Base-by-base conservation (phyloP, 352 stramenopile genomes). In the Pelagophyceae sp. region DNA sequence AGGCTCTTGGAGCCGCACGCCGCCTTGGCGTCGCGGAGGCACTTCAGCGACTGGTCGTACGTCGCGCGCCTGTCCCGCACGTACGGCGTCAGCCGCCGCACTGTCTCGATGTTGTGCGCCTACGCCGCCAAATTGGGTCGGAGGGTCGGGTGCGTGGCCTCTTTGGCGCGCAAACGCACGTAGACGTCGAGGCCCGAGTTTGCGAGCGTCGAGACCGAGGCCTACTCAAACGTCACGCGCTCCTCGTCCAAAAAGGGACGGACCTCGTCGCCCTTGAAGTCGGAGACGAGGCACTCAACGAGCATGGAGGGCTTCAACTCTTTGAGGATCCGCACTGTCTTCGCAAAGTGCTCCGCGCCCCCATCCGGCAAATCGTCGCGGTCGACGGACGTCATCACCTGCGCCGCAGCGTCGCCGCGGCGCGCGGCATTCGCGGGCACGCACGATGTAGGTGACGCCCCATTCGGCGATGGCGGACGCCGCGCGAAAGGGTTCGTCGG, bases 81-180 rank as follows among this genome's bases (percentile, higher is more conserved):
- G 81, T 87, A 88, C 31, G 82, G 76, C 76, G 85, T 75, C n/a
- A 99, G 87, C 33, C 96, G 84, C 86, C 98, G 94, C 0, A 99
- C 96, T 0, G 96, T 99, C 87, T 99, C 96, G 33, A 99, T 85
- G 82, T 99, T 99, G 89, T 99, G 96, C 35, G 96, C 96, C n/a
- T n/a, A n/a, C n/a, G n/a, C n/a, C n/a, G n/a, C n/a, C n/a, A n/a
- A n/a, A n/a, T n/a, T n/a, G n/a, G n/a, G n/a, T n/a, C n/a, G n/a
- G n/a, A n/a, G n/a, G n/a, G n/a, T n/a, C n/a, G n/a, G n/a, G n/a
- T n/a, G n/a, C n/a, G n/a, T n/a, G n/a, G n/a, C n/a, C n/a, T n/a
- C n/a, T n/a, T n/a, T n/a, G n/a, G n/a, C n/a, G n/a, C n/a, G n/a
- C n/a, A n/a, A n/a, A n/a, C n/a, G n/a, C n/a, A n/a, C n/a, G 84